A percentile compares a stretch with the other conserved stretches of the same genome.
phyloP scores from a whole-genome alignment of 2,329 filamentous ascomycete species.

The Colletotrichum higginsianum region DNA sequence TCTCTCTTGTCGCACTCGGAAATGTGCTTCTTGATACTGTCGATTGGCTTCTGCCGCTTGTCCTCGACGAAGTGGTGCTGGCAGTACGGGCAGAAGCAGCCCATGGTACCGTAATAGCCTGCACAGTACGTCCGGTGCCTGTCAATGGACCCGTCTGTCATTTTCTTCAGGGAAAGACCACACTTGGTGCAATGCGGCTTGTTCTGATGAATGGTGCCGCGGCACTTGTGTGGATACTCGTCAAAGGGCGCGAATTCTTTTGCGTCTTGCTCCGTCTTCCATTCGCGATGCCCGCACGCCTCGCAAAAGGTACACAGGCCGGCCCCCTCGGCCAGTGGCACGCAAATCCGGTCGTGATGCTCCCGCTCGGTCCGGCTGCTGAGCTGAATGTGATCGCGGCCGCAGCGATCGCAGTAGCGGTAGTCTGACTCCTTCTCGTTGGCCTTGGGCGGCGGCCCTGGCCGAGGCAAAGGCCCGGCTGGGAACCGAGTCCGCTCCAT shows the following conservation, averaged over 20 bases:
- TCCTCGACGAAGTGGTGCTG: slow-evolving; percentile 13
- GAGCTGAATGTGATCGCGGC: slow-evolving; percentile 44
- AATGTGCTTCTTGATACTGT: slow-evolving; percentile 32
- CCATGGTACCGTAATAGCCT: slow-evolving; percentile 41
- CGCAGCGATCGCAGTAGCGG: slow-evolving; percentile 46
- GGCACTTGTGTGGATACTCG: slow-evolving; percentile 43
- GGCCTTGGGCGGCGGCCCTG: slow-evolving; percentile 34
- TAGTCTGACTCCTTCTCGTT: slow-evolving; percentile 41
- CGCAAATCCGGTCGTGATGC: slow-evolving; percentile 44
- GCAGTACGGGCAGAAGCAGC: slow-evolving; percentile 46
- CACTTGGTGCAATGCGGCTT: slow-evolving; percentile 43
- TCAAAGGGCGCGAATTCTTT: slow-evolving; percentile 23
- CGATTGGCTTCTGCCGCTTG: background rate
- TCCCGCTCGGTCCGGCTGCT: slow-evolving; percentile 40
- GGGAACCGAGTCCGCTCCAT: slow-evolving; percentile 21
- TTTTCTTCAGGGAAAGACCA: slow-evolving; percentile 30
- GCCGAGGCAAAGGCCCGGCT: slow-evolving; percentile 27
- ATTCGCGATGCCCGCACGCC: slow-evolving; percentile 40
- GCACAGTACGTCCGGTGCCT: slow-evolving; percentile 42
- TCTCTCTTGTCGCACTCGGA: slow-evolving; percentile 8
- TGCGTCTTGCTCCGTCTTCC: slow-evolving; percentile 33
- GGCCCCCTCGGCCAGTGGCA: slow-evolving; percentile 40
- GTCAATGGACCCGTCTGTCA: slow-evolving; percentile 29
- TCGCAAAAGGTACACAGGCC: slow-evolving; percentile 43
- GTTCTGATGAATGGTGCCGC: slow-evolving; percentile 12